Evolutionary conservation across 2,329 filamentous ascomycete species (phyloP).

Genomic region (Ascosphaera pollenicola): DNA sequence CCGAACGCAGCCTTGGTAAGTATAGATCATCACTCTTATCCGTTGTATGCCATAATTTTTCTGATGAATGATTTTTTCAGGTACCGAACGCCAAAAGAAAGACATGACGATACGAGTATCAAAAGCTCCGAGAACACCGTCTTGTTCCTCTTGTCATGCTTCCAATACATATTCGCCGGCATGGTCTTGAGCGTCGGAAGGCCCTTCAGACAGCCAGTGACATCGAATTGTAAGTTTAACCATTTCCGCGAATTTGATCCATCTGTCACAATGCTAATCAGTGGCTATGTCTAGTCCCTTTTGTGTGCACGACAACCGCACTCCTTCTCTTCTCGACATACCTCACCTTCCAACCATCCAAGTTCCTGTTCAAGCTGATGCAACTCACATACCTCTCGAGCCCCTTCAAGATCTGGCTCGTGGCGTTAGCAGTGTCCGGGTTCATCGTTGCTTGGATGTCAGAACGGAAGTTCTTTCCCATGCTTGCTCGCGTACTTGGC

Average conservation of each 20-base stretch:
- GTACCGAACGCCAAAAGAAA: conserved; percentile 59
- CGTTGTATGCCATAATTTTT: neutral
- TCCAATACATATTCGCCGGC: conserved; percentile 82
- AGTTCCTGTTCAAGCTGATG: conserved; percentile 54
- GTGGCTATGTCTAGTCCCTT: conserved; percentile 40
- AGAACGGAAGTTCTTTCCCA: conserved; percentile 49
- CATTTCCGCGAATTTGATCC: conserved; percentile 1
- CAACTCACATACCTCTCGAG: conserved; percentile 57
- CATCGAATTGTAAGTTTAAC: conserved; percentile 46
- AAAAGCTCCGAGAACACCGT: conserved; percentile 86
- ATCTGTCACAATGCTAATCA: conserved; percentile 3
- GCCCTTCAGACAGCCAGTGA: conserved; percentile 66
- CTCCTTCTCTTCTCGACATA: conserved; percentile 48
- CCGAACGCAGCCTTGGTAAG: conserved; percentile 54
- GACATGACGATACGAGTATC: conserved; percentile 61
- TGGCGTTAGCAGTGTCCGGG: conserved; percentile 47
- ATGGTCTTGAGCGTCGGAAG: conserved; percentile 78
- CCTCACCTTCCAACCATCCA: conserved; percentile 56
- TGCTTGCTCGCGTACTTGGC: conserved; percentile 46
- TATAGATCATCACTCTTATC: conserved; percentile 1
- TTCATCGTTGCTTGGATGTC: conserved; percentile 46
- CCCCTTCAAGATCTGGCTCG: conserved; percentile 50
- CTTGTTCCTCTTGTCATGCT: conserved; percentile 75
- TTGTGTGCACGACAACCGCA: conserved; percentile 52
- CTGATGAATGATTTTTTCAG: conserved; percentile 13